Conservation (phyloP, 2,329 filamentous ascomycete genomes). For the Fusarium begoniae region DNA sequence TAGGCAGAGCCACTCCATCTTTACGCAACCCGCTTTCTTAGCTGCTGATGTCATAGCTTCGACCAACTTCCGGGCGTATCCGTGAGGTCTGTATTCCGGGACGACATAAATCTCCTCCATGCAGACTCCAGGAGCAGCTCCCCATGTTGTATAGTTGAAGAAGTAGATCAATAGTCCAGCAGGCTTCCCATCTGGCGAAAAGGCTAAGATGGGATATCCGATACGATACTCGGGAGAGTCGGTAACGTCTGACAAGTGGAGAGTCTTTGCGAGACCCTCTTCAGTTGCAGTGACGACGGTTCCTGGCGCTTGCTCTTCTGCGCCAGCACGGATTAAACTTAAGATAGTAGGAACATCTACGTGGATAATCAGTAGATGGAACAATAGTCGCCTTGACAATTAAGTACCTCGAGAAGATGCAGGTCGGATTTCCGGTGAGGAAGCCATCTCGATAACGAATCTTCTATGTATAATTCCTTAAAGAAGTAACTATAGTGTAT, state of each 20-base stretch:
- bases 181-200: background rate
- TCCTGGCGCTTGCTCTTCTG: background rate
- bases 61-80: background rate
- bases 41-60: background rate
- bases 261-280: background rate
- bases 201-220: background rate
- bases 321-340: background rate
- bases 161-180: conserved; percentile 5
- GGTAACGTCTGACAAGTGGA: background rate
- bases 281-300: background rate
- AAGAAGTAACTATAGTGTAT: rapidly evolving
- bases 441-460: background rate
- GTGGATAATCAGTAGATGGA: background rate
- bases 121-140: background rate
- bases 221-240: background rate
- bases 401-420: background rate
- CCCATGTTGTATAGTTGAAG: conserved; percentile 8
- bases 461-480: background rate
- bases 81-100: background rate
- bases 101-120: conserved; percentile 2
- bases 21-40: background rate
- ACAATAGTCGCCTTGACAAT: too few species aligned
- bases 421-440: background rate
- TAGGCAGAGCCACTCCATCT: conserved; percentile 14
- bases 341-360: background rate